Percentiles rank a stretch among this genome's conserved stretches.
phyloP scores from a whole-genome alignment of 2,329 filamentous ascomycete species.

The Cladorrhinum sp. region DNA sequence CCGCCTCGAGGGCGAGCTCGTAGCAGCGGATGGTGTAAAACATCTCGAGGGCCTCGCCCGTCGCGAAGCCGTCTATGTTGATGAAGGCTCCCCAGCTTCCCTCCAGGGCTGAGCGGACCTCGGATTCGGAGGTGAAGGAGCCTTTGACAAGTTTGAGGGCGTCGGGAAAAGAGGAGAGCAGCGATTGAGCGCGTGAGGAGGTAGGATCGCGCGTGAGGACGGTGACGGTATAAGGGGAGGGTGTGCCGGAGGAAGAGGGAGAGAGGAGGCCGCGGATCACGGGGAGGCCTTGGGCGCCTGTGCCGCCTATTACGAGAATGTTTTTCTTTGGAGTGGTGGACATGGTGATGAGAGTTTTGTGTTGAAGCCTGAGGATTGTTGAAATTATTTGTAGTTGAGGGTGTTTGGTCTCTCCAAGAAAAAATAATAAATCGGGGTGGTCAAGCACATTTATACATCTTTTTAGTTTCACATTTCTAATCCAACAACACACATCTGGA shows the following conservation, averaged over 20 bases:
- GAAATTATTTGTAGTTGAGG: too few species aligned
- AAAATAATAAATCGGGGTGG: too few species aligned
- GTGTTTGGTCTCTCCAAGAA: too few species aligned
- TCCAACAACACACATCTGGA: too few species aligned
- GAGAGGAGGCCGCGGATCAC: slow-evolving; percentile 42
- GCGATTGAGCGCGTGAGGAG: slow-evolving; percentile 40
- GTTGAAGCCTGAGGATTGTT: too few species aligned
- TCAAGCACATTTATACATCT: too few species aligned
- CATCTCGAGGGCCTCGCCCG: slow-evolving; percentile 23
- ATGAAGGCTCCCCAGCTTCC: slow-evolving; percentile 39
- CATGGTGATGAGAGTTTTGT: neutral
- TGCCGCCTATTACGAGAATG: slow-evolving; percentile 46
- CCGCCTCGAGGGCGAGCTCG: slow-evolving; percentile 20
- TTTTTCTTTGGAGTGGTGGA: neutral
- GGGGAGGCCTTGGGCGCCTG: slow-evolving; percentile 50
- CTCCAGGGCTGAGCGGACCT: slow-evolving; percentile 43
- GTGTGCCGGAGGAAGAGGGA: slow-evolving; percentile 33
- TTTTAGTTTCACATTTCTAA: too few species aligned
- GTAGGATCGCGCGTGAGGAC: slow-evolving; percentile 47
- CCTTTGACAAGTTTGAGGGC: slow-evolving; percentile 46
- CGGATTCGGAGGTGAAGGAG: slow-evolving; percentile 44
- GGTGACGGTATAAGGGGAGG: slow-evolving; percentile 43
- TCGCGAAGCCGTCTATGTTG: slow-evolving; percentile 25
- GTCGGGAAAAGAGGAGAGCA: slow-evolving; percentile 40
- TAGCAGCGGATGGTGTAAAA: slow-evolving; percentile 22